Percentiles rank a stretch among this genome's conserved stretches.
Evolutionary conservation across 169 alveolate species (phyloP).

Genomic region (Eimeria necatrix): DNA sequence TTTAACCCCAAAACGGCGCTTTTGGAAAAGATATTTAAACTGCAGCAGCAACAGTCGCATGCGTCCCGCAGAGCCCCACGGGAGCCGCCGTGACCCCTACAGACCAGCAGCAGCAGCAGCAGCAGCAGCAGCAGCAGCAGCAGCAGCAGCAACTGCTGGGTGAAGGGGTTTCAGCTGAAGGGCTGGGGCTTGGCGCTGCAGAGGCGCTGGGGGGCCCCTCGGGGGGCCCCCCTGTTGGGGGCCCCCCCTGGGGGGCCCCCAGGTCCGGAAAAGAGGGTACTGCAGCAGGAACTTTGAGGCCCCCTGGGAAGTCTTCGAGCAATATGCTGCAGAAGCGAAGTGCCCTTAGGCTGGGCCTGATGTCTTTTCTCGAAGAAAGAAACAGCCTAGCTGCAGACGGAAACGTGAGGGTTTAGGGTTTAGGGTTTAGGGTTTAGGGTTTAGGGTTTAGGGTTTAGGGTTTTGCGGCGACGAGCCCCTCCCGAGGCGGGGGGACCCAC

Average conservation of each 20-base stretch:
- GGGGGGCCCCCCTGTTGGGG: too few species aligned
- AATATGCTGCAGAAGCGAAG: slow-evolving; percentile 4
- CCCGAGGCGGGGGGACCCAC: too few species aligned
- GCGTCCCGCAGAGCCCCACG: not conserved
- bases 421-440: slow-evolving; percentile 8
- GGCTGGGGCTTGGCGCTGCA: not conserved
- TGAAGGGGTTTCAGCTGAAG: not conserved
- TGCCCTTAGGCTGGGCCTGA: not conserved
- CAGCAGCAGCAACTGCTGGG: not conserved
- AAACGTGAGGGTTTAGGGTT: not conserved
- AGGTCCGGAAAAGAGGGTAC: not conserved
- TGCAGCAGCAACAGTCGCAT: not conserved
- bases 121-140: not conserved
- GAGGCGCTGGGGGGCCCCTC: not conserved
- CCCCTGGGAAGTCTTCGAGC: too few species aligned
- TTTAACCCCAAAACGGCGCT: not conserved
- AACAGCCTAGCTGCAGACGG: not conserved
- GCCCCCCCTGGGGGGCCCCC: not conserved
- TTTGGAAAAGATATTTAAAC: not conserved
- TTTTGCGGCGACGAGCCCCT: too few species aligned
- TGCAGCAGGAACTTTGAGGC: not conserved
- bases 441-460: slow-evolving; percentile 18
- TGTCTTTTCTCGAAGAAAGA: not conserved
- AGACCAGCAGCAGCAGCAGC: not conserved
- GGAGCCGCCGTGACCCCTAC: not conserved